Evolutionary conservation across 805 yeast species (phyloP), one percentile per base, ranked within the genome.

Genomic region (Lachancea kluyveri): DNA sequence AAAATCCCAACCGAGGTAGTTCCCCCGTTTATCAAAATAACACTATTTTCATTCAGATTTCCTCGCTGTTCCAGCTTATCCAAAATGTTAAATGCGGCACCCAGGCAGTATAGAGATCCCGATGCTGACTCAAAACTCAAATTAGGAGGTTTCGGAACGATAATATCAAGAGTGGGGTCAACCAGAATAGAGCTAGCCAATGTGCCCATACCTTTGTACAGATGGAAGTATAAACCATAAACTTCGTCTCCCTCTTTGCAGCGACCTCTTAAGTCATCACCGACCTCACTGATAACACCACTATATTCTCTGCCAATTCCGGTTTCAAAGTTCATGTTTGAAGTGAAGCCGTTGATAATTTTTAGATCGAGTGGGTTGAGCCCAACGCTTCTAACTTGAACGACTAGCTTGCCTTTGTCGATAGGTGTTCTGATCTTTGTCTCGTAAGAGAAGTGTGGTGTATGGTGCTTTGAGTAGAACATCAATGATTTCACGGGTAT

Each of bases 301-400:
- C 75, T 60, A 52, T 71, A 82, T 41, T 79, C 88, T 44, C 80
- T 70, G 1, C 92, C 92, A 17, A 79, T 52, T 6, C 88, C 87
- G 42, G 74, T 68, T 36, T 68, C 72, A 24, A 74, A 70, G 34
- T 65, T 68, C 31, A 73, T 54, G 39, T 75, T 72, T 16, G 65
- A 54, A 11, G 65, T 50, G 45, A 74, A 77, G 23, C 74, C 68
- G 46, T 74, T 72, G 47, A 72, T 63, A 31, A 79, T 71, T 36
- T 77, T 67, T 42, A 77, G 47, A 48, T 82, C 94, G 30, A 72
- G 64, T 3, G 90, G 82, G 45, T 77, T 79, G 22, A 83, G 58
- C 1, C 80, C 72, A 1, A 74, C 77, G 36, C 72, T 72, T 27
- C 62, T 60, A 15, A 79, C 74, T 42, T 77, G 71, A 8, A 83